Evolutionary conservation across 2,329 filamentous ascomycete genomes (phyloP).

Genomic region (Mycosphaerella sp.): DNA sequence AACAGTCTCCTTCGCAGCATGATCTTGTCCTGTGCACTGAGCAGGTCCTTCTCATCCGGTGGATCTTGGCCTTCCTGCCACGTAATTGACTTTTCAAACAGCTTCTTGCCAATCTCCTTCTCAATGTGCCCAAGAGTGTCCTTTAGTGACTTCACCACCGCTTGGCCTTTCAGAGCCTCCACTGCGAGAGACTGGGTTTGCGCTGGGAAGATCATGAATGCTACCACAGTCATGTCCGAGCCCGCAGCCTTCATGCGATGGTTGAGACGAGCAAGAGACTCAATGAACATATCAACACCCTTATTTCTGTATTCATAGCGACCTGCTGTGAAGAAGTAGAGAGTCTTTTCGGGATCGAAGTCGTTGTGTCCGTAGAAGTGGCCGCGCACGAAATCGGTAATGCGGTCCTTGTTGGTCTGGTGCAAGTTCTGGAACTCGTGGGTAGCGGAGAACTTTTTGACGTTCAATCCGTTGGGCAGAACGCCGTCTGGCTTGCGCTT

Average conservation of each 20-base stretch:
- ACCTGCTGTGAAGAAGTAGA: slow-evolving; percentile 96
- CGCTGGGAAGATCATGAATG: slow-evolving; percentile 98
- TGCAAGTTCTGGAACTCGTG: slow-evolving; percentile 99
- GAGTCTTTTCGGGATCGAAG: slow-evolving; percentile 90
- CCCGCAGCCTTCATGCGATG: slow-evolving; percentile 79
- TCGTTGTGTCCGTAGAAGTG: slow-evolving; percentile 99
- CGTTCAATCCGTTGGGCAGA: slow-evolving; percentile 91
- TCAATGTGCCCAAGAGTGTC: slow-evolving; percentile 93
- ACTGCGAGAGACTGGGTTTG: slow-evolving; percentile 93
- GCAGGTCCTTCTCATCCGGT: slow-evolving; percentile 94
- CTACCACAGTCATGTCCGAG: slow-evolving; percentile 89
- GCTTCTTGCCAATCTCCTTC: slow-evolving; percentile 80
- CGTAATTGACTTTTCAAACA: slow-evolving; percentile 88
- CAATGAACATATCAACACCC: slow-evolving; percentile 99
- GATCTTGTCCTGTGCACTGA: slow-evolving; percentile 86
- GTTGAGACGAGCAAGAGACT: slow-evolving; percentile 89
- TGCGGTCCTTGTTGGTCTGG: slow-evolving; percentile 94
- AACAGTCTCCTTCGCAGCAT: slow-evolving; percentile 85
- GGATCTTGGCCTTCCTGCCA: slow-evolving; percentile 94
- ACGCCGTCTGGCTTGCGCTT: slow-evolving; percentile 98
- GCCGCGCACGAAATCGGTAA: slow-evolving; percentile 94
- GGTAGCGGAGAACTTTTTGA: slow-evolving; percentile 96
- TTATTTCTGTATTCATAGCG: slow-evolving; percentile 98
- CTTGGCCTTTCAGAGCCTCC: slow-evolving; percentile 91
- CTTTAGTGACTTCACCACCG: slow-evolving; percentile 90